phyloP scores from a whole-genome alignment of 2,329 filamentous ascomycete genomes.

The Sclerotinia nivalis region DNA sequence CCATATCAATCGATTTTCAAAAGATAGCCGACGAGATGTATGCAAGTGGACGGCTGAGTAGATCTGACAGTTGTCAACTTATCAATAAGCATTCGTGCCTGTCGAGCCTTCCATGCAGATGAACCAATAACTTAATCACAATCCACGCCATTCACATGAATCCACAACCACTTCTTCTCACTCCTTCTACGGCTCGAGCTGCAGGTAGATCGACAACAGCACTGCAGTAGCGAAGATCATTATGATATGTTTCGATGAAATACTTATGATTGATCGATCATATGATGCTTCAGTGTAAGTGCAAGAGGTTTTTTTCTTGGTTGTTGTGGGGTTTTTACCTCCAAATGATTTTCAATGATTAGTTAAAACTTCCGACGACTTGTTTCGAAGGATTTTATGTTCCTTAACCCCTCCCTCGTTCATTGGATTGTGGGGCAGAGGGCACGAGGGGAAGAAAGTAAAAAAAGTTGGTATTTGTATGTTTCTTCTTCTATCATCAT shows the following conservation, averaged over 20 bases:
- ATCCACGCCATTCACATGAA: neutral
- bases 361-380: neutral
- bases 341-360: neutral
- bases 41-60: constrained; percentile 8
- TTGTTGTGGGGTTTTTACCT: neutral
- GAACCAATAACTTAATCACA: constrained; percentile 3
- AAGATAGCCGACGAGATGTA: constrained; percentile 8
- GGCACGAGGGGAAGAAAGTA: neutral
- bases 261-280: constrained; percentile 13
- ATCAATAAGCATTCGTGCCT: constrained; percentile 9
- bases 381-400: neutral
- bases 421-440: neutral
- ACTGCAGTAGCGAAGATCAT: constrained; percentile 13
- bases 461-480: neutral
- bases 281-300: constrained; percentile 9
- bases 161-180: neutral
- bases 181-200: neutral
- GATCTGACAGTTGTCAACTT: constrained; percentile 9
- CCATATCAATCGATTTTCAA: constrained; percentile 13
- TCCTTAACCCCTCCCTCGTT: neutral
- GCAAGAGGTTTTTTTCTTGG: neutral
- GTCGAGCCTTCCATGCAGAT: neutral
- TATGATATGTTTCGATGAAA: constrained; percentile 4
- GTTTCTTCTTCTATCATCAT: neutral
- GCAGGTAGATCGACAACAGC: constrained; percentile 9